These are phyloP conservation scores for Cyberlindnera maritima DNA, from an alignment of 805 yeast species.

Conservation along the genomic window DNA sequence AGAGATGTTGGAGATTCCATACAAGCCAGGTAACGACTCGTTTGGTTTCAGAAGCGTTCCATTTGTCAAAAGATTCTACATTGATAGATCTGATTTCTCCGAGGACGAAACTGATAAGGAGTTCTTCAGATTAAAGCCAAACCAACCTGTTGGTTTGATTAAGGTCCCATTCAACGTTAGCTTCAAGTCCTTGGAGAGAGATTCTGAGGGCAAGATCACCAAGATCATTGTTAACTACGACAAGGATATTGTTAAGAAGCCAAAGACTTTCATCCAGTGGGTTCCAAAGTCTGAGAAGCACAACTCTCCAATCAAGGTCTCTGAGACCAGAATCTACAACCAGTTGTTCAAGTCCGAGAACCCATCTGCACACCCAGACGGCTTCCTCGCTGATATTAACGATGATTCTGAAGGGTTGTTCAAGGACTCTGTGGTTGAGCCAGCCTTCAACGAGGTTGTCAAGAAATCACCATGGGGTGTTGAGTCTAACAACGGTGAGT, in stretches of 20 bases:
- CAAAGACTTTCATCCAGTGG: constrained; percentile 98
- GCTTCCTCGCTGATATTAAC: constrained; percentile 81
- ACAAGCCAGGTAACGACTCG: constrained; percentile 79
- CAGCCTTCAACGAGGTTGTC: constrained; percentile 66
- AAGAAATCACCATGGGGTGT: constrained; percentile 74
- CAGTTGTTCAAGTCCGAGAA: constrained; percentile 88
- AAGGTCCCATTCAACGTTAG: constrained; percentile 83
- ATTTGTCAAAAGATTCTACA: constrained; percentile 74
- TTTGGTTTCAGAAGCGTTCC: constrained; percentile 76
- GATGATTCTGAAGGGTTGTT: constrained; percentile 71
- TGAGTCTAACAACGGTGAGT: constrained; percentile 54
- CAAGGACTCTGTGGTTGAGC: constrained; percentile 70
- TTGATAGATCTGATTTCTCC: constrained; percentile 86
- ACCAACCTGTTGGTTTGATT: constrained; percentile 91
- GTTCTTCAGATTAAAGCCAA: constrained; percentile 90
- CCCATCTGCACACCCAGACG: constrained; percentile 85
- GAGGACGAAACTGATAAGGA: constrained; percentile 57
- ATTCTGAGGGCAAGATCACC: constrained; percentile 57
- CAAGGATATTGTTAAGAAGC: constrained; percentile 53
- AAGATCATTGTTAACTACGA: constrained; percentile 81
- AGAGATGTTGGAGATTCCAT: constrained; percentile 75
- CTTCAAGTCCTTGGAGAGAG: constrained; percentile 65
- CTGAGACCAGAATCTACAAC: constrained; percentile 83
- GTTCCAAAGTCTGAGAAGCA: constrained; percentile 67
- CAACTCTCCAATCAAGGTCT: constrained; percentile 59